A percentile compares a stretch with the other conserved stretches of the same genome.
These are phyloP conservation scores for Suillus hirtellus DNA, from an alignment of 768 basidiomycete species.

Conservation along the genomic window DNA sequence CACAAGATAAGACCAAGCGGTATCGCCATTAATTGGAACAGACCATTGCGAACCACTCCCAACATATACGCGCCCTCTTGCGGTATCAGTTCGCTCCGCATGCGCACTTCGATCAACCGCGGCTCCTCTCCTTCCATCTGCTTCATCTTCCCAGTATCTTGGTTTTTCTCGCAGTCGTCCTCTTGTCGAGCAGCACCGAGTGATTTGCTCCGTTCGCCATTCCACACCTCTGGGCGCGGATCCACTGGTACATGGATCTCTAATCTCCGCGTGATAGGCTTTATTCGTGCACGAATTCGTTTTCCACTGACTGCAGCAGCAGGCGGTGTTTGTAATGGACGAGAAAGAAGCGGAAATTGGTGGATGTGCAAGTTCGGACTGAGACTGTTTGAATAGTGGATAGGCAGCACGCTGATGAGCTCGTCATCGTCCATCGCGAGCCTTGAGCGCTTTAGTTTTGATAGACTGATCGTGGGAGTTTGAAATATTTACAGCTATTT, in stretches of 20 bases:
- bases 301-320: constrained; percentile 74
- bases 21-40: constrained; percentile 7
- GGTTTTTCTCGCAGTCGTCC: constrained; percentile 80
- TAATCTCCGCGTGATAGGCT: constrained; percentile 58
- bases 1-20: constrained; percentile 14
- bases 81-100: constrained; percentile 71
- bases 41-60: constrained; percentile 76
- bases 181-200: constrained; percentile 66
- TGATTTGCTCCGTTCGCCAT: constrained; percentile 63
- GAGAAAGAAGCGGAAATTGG: constrained; percentile 76
- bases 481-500: not conserved
- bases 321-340: constrained; percentile 76
- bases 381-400: constrained; percentile 67
- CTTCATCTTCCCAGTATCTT: constrained; percentile 48
- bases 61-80: constrained; percentile 70
- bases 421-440: constrained; percentile 40
- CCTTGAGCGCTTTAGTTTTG: not conserved
- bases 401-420: constrained; percentile 66
- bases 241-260: constrained; percentile 87
- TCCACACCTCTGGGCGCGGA: constrained; percentile 79
- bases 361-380: constrained; percentile 70
- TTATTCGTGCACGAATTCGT: constrained; percentile 71
- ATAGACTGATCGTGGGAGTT: constrained; percentile 5
- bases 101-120: constrained; percentile 66
- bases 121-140: constrained; percentile 54